Percentiles rank a stretch among this genome's conserved stretches.
These are phyloP conservation scores for Colletotrichum viniferum DNA, from an alignment of 2,329 filamentous ascomycete genomes.

Conservation along the genomic window DNA sequence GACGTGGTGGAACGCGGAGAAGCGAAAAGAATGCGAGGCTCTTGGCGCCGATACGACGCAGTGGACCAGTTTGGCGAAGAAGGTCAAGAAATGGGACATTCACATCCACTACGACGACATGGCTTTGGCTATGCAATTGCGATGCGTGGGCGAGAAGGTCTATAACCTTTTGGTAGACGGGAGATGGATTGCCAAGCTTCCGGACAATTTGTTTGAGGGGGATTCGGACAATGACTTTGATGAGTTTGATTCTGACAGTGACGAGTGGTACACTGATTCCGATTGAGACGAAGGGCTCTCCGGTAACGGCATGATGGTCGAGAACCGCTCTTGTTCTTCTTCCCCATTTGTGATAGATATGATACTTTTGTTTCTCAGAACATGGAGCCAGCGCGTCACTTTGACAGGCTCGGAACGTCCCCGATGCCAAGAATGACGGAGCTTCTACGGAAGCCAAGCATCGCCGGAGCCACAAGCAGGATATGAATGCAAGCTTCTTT, in stretches of 20 bases:
- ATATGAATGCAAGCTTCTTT: neutral
- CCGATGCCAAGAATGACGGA: neutral
- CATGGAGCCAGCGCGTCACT: too few relatives aligned
- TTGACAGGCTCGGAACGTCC: neutral
- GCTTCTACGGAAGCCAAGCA: neutral
- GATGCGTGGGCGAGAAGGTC: conserved; percentile 50
- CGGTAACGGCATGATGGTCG: neutral
- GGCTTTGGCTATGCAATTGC: conserved; percentile 52
- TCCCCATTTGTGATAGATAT: too few relatives aligned
- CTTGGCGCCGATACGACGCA: conserved; percentile 32
- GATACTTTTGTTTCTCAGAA: too few relatives aligned
- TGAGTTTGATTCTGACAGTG: neutral
- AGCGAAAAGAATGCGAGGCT: conserved; percentile 39
- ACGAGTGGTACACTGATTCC: neutral
- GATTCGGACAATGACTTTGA: too few relatives aligned
- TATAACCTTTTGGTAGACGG: conserved; percentile 20
- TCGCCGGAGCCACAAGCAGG: neutral
- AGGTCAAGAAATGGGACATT: conserved; percentile 38
- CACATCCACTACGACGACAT: conserved; percentile 46
- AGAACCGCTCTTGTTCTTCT: too few relatives aligned
- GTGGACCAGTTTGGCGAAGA: conserved; percentile 32
- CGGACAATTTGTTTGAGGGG: neutral
- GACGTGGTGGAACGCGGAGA: conserved; percentile 46
- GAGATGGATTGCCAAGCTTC: neutral
- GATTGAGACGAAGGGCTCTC: neutral